Base-by-base conservation (phyloP, 2,329 filamentous ascomycete species). In the Aureobasidium subglaciale region DNA sequence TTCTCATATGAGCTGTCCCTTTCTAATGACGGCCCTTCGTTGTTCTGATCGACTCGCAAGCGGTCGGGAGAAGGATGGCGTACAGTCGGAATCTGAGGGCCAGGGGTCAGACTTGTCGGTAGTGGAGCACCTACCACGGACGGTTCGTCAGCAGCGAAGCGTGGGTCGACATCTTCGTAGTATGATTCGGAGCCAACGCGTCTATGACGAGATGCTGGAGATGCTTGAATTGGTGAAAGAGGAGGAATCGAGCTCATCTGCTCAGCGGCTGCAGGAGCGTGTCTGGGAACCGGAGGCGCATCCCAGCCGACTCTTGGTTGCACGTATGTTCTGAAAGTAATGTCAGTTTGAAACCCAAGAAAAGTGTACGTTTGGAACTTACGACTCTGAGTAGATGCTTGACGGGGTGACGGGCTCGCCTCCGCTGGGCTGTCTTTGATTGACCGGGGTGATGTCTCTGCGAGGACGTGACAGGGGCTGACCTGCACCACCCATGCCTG, bases 101-200 rank as follows among this genome's bases (percentile, higher is more conserved):
- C 61, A 42, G 56, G 52, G 29, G 58, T 35, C 32, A 54, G 35
- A 22, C 58, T 58, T 49, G 40, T 55, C 18, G 59, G 48, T 4
- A 58, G 34, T 3, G 52, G 25, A 25, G 30, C 25, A 18, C 64
- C 62, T 37, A 65, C 69, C 62, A 35, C 55, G 59, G 42, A 59
- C 62, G 59, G 58, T 54, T 63, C 55, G 24, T 73, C 71, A 56
- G 82, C 79, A 30, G 84, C 87, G 65, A 96, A 97, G 56, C 85
- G 87, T 41, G 92, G 90, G 62, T 96, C 90, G 11, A 96, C 83
- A 68, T 97, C 92, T 76, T 97, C 93, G 67, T 95, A 95, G 72
- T 97, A 97, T 59, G 80, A 73, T 40, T 75, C 70, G 16, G 78
- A 76, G 48, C 63, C 70, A 22, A 64, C 63, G 34, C 70, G 68